These are phyloP conservation scores for Aquilaria sinensis DNA, from an alignment of 345 rosid genomes.

Conservation along the genomic window DNA sequence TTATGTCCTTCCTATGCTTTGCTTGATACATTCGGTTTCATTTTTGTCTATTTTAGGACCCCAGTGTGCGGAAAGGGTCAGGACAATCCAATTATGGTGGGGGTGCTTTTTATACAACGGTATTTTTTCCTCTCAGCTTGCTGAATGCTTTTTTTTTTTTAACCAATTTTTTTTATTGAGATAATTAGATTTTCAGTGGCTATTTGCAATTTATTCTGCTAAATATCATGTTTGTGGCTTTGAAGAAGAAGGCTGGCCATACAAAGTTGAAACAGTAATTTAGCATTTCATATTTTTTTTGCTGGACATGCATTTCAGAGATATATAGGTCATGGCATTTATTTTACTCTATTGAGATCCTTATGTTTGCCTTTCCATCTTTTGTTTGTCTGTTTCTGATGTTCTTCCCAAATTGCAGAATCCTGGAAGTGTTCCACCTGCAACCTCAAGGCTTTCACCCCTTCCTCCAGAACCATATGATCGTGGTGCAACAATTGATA, in stretches of 20 bases:
- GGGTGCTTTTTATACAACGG: constrained; percentile 51
- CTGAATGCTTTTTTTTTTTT: not conserved
- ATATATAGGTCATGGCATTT: too few species aligned
- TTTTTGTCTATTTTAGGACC: constrained; percentile 31
- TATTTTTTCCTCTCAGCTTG: constrained; percentile 17
- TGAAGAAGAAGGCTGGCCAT: too few species aligned
- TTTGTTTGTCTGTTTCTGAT: constrained; percentile 9
- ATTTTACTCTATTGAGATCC: not conserved
- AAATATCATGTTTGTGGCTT: not conserved
- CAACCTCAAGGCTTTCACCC: constrained; percentile 72
- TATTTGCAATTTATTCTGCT: constrained; percentile 1
- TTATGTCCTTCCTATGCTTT: not conserved
- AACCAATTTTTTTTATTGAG: not conserved
- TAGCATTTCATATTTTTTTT: not conserved
- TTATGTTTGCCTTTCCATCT: constrained; percentile 1
- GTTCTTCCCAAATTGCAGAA: constrained; percentile 37
- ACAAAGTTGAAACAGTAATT: not conserved
- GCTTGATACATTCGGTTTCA: constrained; percentile 7
- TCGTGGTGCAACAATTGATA: constrained; percentile 75
- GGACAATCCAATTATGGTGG: constrained; percentile 49
- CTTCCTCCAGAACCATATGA: constrained; percentile 95
- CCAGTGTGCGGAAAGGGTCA: constrained; percentile 31
- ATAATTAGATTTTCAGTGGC: not conserved
- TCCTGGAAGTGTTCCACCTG: constrained; percentile 68
- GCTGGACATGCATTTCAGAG: not conserved